Evolutionary conservation across 805 yeast genomes (phyloP).

Genomic region (Blastobotrys americana): DNA sequence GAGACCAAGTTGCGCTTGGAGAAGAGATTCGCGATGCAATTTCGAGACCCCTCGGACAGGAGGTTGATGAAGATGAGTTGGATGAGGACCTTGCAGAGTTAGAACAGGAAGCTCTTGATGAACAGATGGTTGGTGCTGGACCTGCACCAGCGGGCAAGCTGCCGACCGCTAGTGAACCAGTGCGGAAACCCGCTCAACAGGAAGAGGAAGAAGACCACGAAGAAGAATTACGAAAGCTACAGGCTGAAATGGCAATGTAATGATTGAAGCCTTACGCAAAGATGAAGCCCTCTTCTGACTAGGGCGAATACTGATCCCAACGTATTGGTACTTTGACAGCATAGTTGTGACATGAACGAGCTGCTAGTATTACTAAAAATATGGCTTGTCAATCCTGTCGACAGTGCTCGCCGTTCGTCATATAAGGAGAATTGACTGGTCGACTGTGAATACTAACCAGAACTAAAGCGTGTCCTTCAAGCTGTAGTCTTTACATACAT

Average conservation of each 20-base stretch:
- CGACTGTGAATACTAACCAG: too few relatives aligned
- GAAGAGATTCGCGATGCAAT: conserved; percentile 96
- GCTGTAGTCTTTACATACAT: too few relatives aligned
- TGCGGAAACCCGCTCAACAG: conserved; percentile 16
- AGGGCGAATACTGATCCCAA: too few relatives aligned
- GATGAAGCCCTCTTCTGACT: too few relatives aligned
- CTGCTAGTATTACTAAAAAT: too few relatives aligned
- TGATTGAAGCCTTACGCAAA: too few relatives aligned
- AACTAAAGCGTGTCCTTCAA: too few relatives aligned
- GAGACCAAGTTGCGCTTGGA: conserved; percentile 92
- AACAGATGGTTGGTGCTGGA: conserved; percentile 44
- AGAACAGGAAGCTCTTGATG: conserved; percentile 73
- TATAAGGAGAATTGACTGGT: too few relatives aligned
- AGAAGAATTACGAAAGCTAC: conserved; percentile 37
- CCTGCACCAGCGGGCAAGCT: conserved; percentile 31
- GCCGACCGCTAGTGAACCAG: conserved; percentile 22
- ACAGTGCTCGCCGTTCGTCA: too few relatives aligned
- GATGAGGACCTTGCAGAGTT: conserved; percentile 87
- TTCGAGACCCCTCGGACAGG: conserved; percentile 83
- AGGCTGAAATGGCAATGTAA: conserved; percentile 39
- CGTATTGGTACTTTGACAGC: too few relatives aligned
- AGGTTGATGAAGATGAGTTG: conserved; percentile 76
- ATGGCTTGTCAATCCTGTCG: too few relatives aligned
- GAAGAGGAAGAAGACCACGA: conserved; percentile 37
- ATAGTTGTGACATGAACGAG: too few relatives aligned